Percentiles rank a stretch among this genome's conserved stretches.
phyloP scores from a whole-genome alignment of 177 flowering plant genomes.

The Vitis hybrid region DNA sequence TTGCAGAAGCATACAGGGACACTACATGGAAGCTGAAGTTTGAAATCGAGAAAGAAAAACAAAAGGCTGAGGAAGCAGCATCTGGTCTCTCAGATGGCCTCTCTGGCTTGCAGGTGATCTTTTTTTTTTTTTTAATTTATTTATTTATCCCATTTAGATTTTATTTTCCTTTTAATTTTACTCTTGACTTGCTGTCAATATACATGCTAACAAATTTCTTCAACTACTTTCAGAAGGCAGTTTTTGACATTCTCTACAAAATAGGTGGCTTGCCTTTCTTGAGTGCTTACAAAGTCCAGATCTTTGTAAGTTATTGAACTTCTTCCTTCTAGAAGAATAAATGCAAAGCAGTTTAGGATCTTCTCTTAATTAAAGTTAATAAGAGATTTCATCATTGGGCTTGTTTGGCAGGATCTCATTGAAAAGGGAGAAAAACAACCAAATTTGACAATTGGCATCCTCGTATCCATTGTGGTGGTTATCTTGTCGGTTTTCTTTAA shows the following conservation, averaged over 20 bases:
- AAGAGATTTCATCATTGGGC: background rate
- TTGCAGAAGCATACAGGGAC: conserved; percentile 46
- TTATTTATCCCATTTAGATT: background rate
- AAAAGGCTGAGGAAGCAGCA: conserved; percentile 39
- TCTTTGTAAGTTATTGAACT: conserved; percentile 47
- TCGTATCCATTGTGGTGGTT: conserved; percentile 42
- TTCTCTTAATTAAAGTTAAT: no score
- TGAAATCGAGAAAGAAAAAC: conserved; percentile 32
- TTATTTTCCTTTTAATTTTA: background rate
- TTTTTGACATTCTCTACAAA: conserved; percentile 69
- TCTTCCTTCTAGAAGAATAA: background rate
- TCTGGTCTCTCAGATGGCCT: conserved; percentile 35
- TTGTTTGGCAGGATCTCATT: conserved; percentile 55
- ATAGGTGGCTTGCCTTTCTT: conserved; percentile 69
- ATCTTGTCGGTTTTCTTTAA: conserved; percentile 38
- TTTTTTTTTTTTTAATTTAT: background rate
- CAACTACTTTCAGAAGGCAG: conserved; percentile 51
- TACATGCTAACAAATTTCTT: background rate
- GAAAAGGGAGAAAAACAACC: conserved; percentile 72
- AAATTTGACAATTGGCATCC: conserved; percentile 52
- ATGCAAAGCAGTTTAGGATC: background rate
- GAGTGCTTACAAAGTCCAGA: conserved; percentile 48
- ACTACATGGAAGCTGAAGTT: conserved; percentile 60
- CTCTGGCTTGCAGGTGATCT: conserved; percentile 59
- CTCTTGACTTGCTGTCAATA: background rate